Evolutionary conservation across 306 rosid genomes (phyloP).

Genomic region (Herpetospermum pedunculosum): DNA sequence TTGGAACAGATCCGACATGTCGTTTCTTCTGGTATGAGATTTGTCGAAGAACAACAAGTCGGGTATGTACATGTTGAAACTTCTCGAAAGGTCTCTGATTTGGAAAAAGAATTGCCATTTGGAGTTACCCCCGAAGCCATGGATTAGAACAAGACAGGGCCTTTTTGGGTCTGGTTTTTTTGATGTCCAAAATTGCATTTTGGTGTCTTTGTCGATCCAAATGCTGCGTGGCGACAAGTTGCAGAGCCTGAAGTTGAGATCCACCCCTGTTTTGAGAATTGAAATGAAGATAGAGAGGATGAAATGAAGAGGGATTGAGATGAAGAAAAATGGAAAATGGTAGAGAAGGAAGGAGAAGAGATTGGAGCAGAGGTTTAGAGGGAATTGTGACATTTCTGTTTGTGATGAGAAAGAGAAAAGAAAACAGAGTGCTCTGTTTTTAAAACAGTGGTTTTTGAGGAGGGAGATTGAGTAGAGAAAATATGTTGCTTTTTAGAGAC

Average conservation of each 20-base stretch:
- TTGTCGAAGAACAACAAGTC: slow-evolving; percentile 29
- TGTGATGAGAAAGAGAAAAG: neutral
- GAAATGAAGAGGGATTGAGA: neutral
- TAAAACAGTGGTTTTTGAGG: neutral
- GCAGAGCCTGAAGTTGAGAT: slow-evolving; percentile 19
- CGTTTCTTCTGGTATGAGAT: slow-evolving; percentile 17
- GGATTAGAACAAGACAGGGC: slow-evolving; percentile 21
- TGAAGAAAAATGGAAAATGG: neutral
- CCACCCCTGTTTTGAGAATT: neutral
- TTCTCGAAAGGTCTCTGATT: slow-evolving; percentile 15
- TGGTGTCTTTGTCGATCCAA: slow-evolving; percentile 21
- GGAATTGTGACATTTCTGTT: neutral
- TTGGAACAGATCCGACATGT: slow-evolving; percentile 24
- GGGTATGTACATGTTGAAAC: slow-evolving; percentile 21
- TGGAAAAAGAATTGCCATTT: slow-evolving; percentile 29
- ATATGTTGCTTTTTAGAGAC: too few relatives aligned
- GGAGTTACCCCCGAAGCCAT: slow-evolving; percentile 33
- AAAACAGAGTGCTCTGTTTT: neutral
- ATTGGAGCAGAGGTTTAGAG: neutral
- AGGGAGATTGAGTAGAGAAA: neutral
- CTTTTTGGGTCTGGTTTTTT: neutral
- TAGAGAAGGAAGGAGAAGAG: neutral
- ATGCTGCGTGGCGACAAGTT: slow-evolving; percentile 21
- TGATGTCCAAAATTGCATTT: slow-evolving; percentile 28
- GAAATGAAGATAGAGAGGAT: neutral